These are phyloP conservation scores for Corymbia maculata DNA, from an alignment of 345 rosid species.

Conservation along the genomic window DNA sequence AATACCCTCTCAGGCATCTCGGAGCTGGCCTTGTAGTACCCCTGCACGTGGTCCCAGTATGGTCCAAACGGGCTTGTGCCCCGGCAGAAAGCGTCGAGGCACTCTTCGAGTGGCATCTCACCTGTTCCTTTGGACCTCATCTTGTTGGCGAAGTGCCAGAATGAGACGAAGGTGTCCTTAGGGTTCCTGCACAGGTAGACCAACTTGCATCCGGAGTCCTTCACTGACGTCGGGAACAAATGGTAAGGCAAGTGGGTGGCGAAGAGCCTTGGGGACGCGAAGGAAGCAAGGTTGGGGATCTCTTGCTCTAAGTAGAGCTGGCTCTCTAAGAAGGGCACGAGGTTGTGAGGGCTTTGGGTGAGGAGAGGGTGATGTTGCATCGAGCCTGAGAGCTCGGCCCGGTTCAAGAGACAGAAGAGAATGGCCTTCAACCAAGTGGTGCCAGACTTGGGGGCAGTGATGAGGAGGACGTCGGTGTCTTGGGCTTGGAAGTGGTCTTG, in stretches of 20 bases:
- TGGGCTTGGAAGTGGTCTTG: neutral
- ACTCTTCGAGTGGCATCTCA: constrained; percentile 10
- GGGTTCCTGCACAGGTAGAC: constrained; percentile 10
- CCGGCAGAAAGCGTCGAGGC: constrained; percentile 20
- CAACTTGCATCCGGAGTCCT: neutral
- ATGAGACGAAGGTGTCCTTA: constrained; percentile 5
- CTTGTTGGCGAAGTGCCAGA: neutral
- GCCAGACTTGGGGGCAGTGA: neutral
- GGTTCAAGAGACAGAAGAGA: neutral
- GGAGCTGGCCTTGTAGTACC: constrained; percentile 20
- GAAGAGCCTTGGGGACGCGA: neutral
- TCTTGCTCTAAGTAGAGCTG: neutral
- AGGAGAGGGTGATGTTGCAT: neutral
- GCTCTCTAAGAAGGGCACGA: neutral
- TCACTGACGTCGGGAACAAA: neutral
- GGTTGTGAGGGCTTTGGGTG: neutral
- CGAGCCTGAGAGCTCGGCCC: neutral
- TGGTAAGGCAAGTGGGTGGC: neutral
- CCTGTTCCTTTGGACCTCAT: constrained; percentile 9
- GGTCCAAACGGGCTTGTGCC: constrained; percentile 21
- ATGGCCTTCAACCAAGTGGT: constrained; percentile 3
- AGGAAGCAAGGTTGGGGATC: neutral
- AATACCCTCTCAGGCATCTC: constrained; percentile 12
- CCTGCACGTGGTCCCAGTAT: constrained; percentile 20
- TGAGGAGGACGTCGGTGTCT: neutral